Conservation (phyloP, 371 early-diverging fungal species). For the Apophysomyces trapeziformis region DNA sequence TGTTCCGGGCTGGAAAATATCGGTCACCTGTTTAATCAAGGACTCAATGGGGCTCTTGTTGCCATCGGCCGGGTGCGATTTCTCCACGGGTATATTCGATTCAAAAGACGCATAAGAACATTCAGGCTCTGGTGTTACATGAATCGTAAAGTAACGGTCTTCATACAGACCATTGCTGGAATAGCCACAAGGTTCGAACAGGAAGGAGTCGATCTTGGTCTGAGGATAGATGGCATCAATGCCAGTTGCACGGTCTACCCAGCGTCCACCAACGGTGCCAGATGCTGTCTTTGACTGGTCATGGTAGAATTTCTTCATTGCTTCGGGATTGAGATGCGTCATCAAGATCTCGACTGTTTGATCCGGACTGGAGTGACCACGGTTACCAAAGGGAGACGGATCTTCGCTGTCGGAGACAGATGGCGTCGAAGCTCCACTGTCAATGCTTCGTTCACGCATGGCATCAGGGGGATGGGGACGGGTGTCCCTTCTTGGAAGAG, state of each 20-base stretch:
- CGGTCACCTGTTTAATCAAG: conserved; percentile 78
- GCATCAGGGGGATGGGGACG: conserved; percentile 8
- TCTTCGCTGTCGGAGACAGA: conserved; percentile 32
- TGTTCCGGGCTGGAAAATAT: conserved; percentile 81
- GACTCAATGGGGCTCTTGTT: conserved; percentile 23
- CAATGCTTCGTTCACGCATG: conserved; percentile 18
- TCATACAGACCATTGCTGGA: conserved; percentile 86
- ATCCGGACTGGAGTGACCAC: conserved; percentile 61
- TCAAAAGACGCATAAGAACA: conserved; percentile 98
- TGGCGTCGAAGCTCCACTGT: conserved; percentile 41
- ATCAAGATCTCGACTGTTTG: conserved; percentile 95
- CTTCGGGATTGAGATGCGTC: conserved; percentile 84
- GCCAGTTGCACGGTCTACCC: conserved; percentile 77
- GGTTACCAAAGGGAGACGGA: conserved; percentile 50
- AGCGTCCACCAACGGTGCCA: conserved; percentile 64
- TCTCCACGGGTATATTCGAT: conserved; percentile 80
- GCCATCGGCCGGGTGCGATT: conserved; percentile 26
- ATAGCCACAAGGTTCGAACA: conserved; percentile 95
- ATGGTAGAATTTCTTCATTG: conserved; percentile 76
- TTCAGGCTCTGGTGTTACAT: conserved; percentile 94
- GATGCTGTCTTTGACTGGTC: conserved; percentile 45
- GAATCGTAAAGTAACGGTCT: conserved; percentile 90
- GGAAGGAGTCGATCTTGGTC: conserved; percentile 80
- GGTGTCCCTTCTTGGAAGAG: conserved; percentile 4
- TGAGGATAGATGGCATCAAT: conserved; percentile 79